A percentile compares a stretch with the other conserved stretches of the same genome.
These are phyloP conservation scores for Lenwebbia sp. DNA, from an alignment of 345 rosid genomes.

Conservation along the genomic window DNA sequence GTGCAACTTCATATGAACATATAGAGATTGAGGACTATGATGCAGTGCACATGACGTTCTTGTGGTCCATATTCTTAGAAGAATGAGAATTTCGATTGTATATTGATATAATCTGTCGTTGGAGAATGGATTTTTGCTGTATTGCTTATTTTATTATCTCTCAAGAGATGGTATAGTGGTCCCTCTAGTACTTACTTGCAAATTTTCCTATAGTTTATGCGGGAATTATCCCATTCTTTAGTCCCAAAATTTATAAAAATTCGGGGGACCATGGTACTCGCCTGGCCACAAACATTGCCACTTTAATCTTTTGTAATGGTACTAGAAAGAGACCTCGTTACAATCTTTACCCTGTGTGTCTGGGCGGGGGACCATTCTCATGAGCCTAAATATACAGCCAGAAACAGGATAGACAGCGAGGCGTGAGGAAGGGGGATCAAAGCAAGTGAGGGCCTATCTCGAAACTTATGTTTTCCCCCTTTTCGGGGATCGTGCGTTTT, in stretches of 20 bases:
- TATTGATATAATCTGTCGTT: background rate
- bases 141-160: background rate
- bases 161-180: constrained; percentile 7
- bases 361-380: constrained; percentile 1
- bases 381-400: background rate
- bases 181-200: background rate
- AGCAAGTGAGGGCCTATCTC: background rate
- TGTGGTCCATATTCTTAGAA: constrained; percentile 13
- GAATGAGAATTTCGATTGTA: background rate
- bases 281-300: background rate
- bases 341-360: background rate
- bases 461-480: background rate
- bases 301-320: background rate
- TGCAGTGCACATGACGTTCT: background rate
- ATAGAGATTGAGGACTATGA: background rate
- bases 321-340: constrained; percentile 1
- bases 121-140: background rate
- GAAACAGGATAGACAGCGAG: background rate
- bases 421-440: background rate
- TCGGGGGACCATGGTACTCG: constrained; percentile 18
- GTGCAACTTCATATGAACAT: background rate
- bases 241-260: background rate
- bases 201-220: background rate
- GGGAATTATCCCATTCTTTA: background rate
- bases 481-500: accelerated